Base-by-base conservation (phyloP, 805 yeast genomes). In the Diddensiella santjacobensis region DNA sequence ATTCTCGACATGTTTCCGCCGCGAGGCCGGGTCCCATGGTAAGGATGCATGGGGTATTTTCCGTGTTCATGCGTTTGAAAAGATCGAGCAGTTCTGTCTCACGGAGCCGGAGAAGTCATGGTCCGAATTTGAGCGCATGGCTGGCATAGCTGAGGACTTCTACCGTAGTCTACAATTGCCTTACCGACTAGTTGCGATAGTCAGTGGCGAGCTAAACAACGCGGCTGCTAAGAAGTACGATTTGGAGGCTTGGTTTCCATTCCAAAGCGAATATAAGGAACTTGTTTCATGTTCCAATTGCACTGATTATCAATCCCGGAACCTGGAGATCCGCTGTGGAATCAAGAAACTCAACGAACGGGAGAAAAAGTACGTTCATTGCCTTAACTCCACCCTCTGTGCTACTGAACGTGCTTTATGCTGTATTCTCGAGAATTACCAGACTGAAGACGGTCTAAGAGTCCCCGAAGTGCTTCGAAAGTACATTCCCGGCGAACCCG, bases 231-330 rank as follows among this genome's bases (percentile, higher is more conserved):
- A 93, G 78, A 93, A 93, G 72, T 93, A 84, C 75, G 99, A 93
- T 75, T 79, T 93, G 66, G 99, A 93, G 77, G 99, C 99, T 44
- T 93, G 99, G 99, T 93, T 93, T 95, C 99, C 99, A 66, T 93
- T 78, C 87, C 99, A 93, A 78, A 79, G 89, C 70, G 99, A 93
- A 73, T 93, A 87, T 77, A 93, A 93, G 74, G 99, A 93, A 75
- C 81, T 93, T 63, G 99, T 93, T 48, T 88, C 96, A 17, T 91
- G 98, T 76, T 91, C 98, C 51, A 93, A 93, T 80, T 93, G 99
- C 81, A 93, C 99, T 52, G 99, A 93, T 74, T 93, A 93, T 73
- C 99, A 93, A 77, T 87, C 98, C 46, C 86, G 99, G 77, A 91
- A 91, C 79, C 78, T 93, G 67, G 99, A 93, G 77, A 93, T 93